Evolutionary conservation across 306 rosid species (phyloP).

Genomic region (Pterocarpus macrocarpus): DNA sequence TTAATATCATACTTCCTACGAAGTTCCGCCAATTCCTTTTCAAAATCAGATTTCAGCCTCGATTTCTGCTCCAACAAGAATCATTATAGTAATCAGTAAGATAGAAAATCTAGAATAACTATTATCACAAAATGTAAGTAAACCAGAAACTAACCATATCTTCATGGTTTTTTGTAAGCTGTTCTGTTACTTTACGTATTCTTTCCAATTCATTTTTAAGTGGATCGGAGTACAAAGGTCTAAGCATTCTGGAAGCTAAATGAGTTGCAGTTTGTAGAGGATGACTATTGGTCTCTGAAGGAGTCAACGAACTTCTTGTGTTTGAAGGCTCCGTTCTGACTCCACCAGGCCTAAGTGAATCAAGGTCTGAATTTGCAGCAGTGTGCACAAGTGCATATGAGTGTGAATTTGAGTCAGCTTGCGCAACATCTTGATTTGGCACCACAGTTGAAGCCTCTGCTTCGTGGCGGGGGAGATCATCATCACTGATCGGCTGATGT

Average conservation of each 20-base stretch:
- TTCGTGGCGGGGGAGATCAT: constrained; percentile 20
- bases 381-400: constrained; percentile 44
- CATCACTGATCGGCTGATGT: constrained; percentile 36
- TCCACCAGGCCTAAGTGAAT: constrained; percentile 33
- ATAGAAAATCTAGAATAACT: constrained; percentile 22
- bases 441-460: constrained; percentile 34
- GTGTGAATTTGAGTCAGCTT: constrained; percentile 32
- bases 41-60: constrained; percentile 66
- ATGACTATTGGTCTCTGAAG: constrained; percentile 57
- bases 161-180: constrained; percentile 51
- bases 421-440: constrained; percentile 45
- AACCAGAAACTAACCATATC: constrained; percentile 67
- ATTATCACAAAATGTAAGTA: constrained; percentile 28
- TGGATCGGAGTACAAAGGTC: constrained; percentile 58
- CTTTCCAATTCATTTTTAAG: constrained; percentile 74
- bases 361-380: constrained; percentile 45
- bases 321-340: constrained; percentile 47
- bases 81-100: constrained; percentile 38
- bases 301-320: constrained; percentile 49
- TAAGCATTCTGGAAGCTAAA: constrained; percentile 47
- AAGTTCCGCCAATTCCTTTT: constrained; percentile 79
- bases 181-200: constrained; percentile 55
- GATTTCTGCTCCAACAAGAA: constrained; percentile 66
- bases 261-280: constrained; percentile 51
- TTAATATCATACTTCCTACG: constrained; percentile 65